phyloP scores from a whole-genome alignment of 2,329 filamentous ascomycete genomes.

The Aspergillus sp. region DNA sequence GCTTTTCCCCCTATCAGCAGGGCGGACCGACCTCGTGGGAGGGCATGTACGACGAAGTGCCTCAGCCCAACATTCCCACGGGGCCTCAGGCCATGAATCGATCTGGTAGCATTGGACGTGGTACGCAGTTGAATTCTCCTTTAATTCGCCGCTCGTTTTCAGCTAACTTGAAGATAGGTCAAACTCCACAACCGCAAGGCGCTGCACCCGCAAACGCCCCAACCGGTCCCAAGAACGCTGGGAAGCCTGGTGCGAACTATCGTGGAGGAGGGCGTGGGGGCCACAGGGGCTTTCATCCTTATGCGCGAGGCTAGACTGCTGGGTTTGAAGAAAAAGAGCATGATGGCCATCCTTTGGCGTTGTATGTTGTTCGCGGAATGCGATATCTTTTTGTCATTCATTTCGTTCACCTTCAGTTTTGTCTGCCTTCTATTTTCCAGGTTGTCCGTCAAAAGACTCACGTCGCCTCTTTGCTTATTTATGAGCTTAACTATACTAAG shows the following conservation, averaged over 20 bases:
- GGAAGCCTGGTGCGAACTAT: conserved; percentile 88
- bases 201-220: conserved; percentile 77
- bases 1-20: conserved; percentile 47
- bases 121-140: conserved; percentile 29
- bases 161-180: conserved; percentile 37
- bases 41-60: conserved; percentile 96
- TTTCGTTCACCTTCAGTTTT: background rate
- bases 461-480: background rate
- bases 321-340: background rate
- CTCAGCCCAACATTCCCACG: conserved; percentile 69
- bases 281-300: conserved; percentile 76
- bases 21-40: conserved; percentile 86
- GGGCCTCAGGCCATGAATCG: conserved; percentile 51
- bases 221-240: conserved; percentile 93
- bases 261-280: conserved; percentile 81
- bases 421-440: background rate
- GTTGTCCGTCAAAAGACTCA: background rate
- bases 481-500: background rate
- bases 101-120: conserved; percentile 42
- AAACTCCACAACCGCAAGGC: conserved; percentile 47
- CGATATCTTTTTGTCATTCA: background rate
- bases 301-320: conserved; percentile 48
- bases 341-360: background rate
- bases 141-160: conserved; percentile 4
- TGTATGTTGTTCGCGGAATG: background rate